Evolutionary conservation across 1,139 yeast genomes (phyloP).

Genomic region (Sugiyamaella pinicola): DNA sequence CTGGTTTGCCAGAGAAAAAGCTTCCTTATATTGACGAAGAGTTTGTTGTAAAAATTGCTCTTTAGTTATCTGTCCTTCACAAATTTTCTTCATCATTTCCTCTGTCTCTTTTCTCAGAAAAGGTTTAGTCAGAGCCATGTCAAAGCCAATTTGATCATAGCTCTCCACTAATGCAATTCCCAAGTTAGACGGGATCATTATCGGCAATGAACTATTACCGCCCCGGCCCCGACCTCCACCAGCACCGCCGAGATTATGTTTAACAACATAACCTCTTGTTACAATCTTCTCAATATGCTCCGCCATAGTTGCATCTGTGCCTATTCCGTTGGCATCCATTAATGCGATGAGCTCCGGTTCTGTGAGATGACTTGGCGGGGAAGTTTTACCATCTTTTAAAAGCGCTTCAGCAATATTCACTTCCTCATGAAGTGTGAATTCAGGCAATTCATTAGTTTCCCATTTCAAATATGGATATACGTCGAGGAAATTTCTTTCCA

Average conservation of each 20-base stretch:
- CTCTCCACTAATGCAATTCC: slow-evolving; percentile 92
- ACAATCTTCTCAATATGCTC: slow-evolving; percentile 89
- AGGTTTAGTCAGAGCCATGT: slow-evolving; percentile 82
- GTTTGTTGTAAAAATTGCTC: slow-evolving; percentile 60
- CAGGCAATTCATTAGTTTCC: slow-evolving; percentile 71
- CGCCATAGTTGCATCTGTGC: slow-evolving; percentile 99
- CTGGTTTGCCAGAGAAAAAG: slow-evolving; percentile 40
- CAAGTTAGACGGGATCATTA: slow-evolving; percentile 72
- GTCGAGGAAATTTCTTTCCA: slow-evolving; percentile 74
- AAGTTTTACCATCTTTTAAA: slow-evolving; percentile 72
- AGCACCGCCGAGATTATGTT: slow-evolving; percentile 31
- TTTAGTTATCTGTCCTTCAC: slow-evolving; percentile 61
- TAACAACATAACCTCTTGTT: slow-evolving; percentile 64
- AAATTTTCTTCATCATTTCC: slow-evolving; percentile 62
- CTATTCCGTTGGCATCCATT: slow-evolving; percentile 97
- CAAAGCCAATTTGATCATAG: slow-evolving; percentile 74
- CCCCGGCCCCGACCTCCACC: slow-evolving; percentile 11
- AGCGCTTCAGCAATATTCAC: slow-evolving; percentile 58
- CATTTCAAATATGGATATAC: slow-evolving; percentile 79
- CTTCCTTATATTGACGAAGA: slow-evolving; percentile 59
- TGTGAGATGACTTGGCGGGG: slow-evolving; percentile 81
- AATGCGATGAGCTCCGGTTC: slow-evolving; percentile 89
- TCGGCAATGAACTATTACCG: slow-evolving; percentile 22
- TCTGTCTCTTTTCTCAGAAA: slow-evolving; percentile 81
- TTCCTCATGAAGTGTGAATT: slow-evolving; percentile 57